Percentiles rank a stretch among this genome's conserved stretches.
phyloP scores from a whole-genome alignment of 169 alveolate species.

The Hammondia hammondi region DNA sequence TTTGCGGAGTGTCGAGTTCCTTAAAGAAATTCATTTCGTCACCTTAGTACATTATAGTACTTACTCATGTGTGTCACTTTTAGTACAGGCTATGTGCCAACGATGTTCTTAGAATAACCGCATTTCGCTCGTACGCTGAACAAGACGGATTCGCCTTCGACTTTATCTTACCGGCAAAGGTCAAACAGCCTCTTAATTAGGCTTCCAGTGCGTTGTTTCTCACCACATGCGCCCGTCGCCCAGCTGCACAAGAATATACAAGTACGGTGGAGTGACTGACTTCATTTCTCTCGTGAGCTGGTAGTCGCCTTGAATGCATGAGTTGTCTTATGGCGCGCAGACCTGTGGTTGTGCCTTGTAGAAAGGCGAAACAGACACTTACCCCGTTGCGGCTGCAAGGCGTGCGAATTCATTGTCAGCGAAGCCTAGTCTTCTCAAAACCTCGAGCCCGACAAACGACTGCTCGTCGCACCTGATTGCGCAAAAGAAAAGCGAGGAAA shows the following conservation, averaged over 20 bases:
- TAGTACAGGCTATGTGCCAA: too few species aligned
- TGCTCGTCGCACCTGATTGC: slow-evolving; percentile 52
- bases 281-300: neutral
- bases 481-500: neutral
- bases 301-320: too few species aligned
- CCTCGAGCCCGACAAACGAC: slow-evolving; percentile 59
- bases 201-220: slow-evolving; percentile 47
- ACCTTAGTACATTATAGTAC: too few species aligned
- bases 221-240: slow-evolving; percentile 64
- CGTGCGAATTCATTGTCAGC: slow-evolving; percentile 8
- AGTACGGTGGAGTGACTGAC: neutral
- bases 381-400: slow-evolving; percentile 48
- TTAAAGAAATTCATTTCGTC: neutral
- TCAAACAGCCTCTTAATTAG: slow-evolving; percentile 60
- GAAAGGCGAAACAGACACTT: neutral
- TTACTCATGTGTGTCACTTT: too few species aligned
- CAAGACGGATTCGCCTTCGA: too few species aligned
- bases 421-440: slow-evolving; percentile 54
- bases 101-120: too few species aligned
- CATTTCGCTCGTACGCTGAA: too few species aligned
- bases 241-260: slow-evolving; percentile 38
- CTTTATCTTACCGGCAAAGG: slow-evolving; percentile 35
- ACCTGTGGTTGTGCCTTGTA: neutral
- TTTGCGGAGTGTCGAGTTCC: neutral
- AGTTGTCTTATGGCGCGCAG: too few species aligned